Evolutionary conservation across 2,329 filamentous ascomycete genomes (phyloP).

Genomic region (Pseudocercospora eumusae): DNA sequence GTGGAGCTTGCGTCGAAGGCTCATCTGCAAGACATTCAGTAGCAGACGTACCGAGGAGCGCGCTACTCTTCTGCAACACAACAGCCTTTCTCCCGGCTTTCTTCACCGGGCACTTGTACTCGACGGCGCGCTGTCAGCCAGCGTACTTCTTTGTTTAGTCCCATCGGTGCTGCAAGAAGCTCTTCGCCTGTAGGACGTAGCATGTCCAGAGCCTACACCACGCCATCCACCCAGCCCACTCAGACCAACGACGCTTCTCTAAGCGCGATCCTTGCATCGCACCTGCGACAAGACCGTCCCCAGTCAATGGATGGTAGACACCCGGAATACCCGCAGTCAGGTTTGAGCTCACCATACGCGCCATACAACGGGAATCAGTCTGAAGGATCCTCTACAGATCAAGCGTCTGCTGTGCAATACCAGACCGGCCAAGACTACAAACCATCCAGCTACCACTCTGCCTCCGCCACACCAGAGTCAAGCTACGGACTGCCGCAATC

Average conservation of each 20-base stretch:
- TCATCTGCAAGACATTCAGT: constrained; percentile 54
- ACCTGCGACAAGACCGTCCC: constrained; percentile 42
- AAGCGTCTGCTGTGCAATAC: constrained; percentile 89
- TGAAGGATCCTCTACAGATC: constrained; percentile 86
- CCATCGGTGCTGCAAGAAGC: constrained; percentile 37
- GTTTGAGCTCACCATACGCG: constrained; percentile 57
- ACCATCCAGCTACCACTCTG: constrained; percentile 67
- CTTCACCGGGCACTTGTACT: constrained; percentile 40
- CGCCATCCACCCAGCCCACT: constrained; percentile 29
- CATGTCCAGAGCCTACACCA: constrained; percentile 50
- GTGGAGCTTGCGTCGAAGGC: constrained; percentile 37
- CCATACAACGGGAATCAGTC: constrained; percentile 64
- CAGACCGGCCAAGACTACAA: constrained; percentile 78
- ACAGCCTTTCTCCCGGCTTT: constrained; percentile 38
- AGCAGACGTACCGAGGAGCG: constrained; percentile 45
- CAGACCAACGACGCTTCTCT: constrained; percentile 43
- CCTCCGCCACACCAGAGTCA: constrained; percentile 77
- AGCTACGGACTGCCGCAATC: constrained; percentile 78
- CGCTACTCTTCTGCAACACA: constrained; percentile 45
- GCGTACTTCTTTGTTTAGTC: constrained; percentile 38
- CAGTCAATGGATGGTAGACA: constrained; percentile 58
- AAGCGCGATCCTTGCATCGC: constrained; percentile 44
- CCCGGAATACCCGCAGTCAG: constrained; percentile 55
- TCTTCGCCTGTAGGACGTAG: constrained; percentile 40
- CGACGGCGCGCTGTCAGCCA: constrained; percentile 41